A percentile compares a stretch with the other conserved stretches of the same genome.
Conservation (phyloP, 2,329 filamentous ascomycete species). For the Gaeumannomyces sp. region DNA sequence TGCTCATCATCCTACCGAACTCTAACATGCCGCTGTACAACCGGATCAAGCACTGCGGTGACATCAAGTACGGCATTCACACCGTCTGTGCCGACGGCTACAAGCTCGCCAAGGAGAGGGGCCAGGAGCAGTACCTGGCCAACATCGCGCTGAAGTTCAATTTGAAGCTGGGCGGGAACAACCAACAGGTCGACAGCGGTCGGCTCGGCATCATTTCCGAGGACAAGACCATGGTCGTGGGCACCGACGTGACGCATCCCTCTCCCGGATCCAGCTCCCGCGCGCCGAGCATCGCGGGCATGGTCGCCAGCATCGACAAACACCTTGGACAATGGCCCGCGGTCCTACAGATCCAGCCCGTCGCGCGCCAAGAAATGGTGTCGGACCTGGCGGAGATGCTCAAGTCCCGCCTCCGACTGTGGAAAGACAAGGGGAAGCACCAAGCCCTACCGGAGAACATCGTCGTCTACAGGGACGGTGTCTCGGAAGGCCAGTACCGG, state of each 20-base stretch:
- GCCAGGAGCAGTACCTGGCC: conserved; percentile 47
- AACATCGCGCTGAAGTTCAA: conserved; percentile 77
- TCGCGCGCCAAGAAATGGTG: not conserved
- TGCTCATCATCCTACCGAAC: conserved; percentile 56
- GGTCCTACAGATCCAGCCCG: conserved; percentile 15
- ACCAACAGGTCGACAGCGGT: conserved; percentile 44
- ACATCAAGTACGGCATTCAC: conserved; percentile 60
- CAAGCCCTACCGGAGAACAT: conserved; percentile 62
- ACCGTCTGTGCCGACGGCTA: conserved; percentile 55
- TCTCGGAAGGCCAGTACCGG: conserved; percentile 78
- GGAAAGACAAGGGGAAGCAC: conserved; percentile 48
- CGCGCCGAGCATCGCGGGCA: conserved; percentile 60
- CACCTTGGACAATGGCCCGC: conserved; percentile 73
- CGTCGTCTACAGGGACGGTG: conserved; percentile 81
- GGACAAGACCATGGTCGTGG: conserved; percentile 76
- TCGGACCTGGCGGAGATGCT: conserved; percentile 2
- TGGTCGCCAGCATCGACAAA: conserved; percentile 70
- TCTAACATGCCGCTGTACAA: conserved; percentile 49
- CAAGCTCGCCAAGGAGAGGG: conserved; percentile 22
- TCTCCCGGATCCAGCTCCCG: conserved; percentile 24
- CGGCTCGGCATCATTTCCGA: conserved; percentile 24
- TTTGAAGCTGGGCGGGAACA: conserved; percentile 67
- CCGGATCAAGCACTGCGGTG: conserved; percentile 60
- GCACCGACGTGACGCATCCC: conserved; percentile 85
- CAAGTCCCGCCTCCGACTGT: conserved; percentile 34